Conservation (phyloP, 108 stramenopile genomes). For the Cyclostephanos tholiformis region DNA sequence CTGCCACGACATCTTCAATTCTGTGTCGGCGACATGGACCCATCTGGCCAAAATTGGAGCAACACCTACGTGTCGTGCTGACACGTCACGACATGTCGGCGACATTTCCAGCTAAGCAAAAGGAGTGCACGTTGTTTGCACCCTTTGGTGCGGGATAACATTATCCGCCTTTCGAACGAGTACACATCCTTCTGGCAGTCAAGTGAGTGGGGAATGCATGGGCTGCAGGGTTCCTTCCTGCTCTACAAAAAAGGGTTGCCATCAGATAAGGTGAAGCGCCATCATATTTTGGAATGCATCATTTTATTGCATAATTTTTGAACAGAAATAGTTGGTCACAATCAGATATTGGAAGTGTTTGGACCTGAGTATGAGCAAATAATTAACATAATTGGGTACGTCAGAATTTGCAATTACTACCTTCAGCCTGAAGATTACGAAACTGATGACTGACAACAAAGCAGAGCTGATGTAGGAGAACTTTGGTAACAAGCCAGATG, state of each 20-base stretch:
- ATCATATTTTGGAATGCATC: not conserved
- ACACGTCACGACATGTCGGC: too few relatives aligned
- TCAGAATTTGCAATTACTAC: constrained; percentile 1
- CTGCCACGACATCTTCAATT: too few relatives aligned
- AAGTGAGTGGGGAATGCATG: too few relatives aligned
- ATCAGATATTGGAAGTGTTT: too few relatives aligned
- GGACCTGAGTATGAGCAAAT: constrained; percentile 1
- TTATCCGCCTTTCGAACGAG: not conserved
- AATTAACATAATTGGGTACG: not conserved
- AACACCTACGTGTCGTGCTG: too few relatives aligned
- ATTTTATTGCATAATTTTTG: too few relatives aligned
- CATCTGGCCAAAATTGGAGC: too few relatives aligned
- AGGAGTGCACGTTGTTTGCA: constrained; percentile 10
- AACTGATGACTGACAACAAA: not conserved
- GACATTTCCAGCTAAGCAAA: too few relatives aligned
- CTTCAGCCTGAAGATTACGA: not conserved
- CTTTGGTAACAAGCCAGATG: too few relatives aligned
- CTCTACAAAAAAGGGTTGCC: not conserved
- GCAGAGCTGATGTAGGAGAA: not conserved
- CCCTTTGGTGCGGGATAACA: not conserved
- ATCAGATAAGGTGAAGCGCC: not conserved
- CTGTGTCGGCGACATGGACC: too few relatives aligned
- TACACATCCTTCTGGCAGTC: constrained; percentile 11
- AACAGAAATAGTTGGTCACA: too few relatives aligned
- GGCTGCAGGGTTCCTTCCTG: too few relatives aligned